phyloP scores from a whole-genome alignment of 1,284 basidiomycete species.

The Cutaneotrichosporon cavernicola region DNA sequence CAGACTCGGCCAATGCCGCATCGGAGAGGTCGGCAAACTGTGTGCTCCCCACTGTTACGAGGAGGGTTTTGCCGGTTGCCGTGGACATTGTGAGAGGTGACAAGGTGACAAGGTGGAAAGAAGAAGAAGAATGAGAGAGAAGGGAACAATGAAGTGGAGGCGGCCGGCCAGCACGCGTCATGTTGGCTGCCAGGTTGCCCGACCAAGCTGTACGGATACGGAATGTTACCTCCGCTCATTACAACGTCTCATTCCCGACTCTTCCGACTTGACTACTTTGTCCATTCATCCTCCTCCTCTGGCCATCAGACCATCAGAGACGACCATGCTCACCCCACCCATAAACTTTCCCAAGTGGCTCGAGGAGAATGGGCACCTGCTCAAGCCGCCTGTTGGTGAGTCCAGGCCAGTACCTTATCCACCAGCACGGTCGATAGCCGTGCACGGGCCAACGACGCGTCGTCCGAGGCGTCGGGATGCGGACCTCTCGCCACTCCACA shows the following conservation, averaged over 20 bases:
- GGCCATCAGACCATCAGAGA: not conserved
- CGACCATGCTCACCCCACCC: slow-evolving; percentile 54
- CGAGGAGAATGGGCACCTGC: slow-evolving; percentile 68
- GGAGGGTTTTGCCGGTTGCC: slow-evolving; percentile 49
- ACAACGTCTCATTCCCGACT: not conserved
- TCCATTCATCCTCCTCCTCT: not conserved
- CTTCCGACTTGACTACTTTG: not conserved
- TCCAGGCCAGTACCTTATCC: slow-evolving; percentile 3
- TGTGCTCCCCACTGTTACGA: slow-evolving; percentile 91
- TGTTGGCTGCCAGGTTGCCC: not conserved
- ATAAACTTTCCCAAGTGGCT: slow-evolving; percentile 87
- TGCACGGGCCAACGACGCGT: not conserved
- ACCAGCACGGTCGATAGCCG: not conserved
- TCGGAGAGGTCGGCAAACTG: slow-evolving; percentile 71
- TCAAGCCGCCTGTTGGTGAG: slow-evolving; percentile 77
- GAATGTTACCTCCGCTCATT: not conserved
- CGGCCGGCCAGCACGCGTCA: not conserved
- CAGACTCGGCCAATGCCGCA: slow-evolving; percentile 60
- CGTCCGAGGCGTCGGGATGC: not conserved
- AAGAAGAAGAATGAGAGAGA: not conserved
- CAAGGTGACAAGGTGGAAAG: not conserved
- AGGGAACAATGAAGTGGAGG: not conserved
- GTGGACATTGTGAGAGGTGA: not conserved
- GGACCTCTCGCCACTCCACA: too few species aligned
- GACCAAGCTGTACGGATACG: not conserved